Percentiles rank a stretch among this genome's conserved stretches.
Evolutionary conservation across 2,329 filamentous ascomycete genomes (phyloP).

Genomic region (Venturia nashicola): DNA sequence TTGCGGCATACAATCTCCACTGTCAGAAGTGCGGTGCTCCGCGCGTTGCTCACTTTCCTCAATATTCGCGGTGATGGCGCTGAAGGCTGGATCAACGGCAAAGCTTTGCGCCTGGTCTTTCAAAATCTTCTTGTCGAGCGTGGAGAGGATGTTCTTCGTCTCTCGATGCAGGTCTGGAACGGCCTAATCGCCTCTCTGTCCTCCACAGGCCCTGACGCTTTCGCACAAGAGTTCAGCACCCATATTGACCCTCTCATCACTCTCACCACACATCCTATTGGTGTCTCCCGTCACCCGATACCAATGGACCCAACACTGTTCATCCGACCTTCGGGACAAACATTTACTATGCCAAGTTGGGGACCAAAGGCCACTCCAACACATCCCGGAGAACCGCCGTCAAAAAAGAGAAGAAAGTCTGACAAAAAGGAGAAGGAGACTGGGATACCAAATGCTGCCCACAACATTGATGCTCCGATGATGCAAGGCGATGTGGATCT

Average conservation of each 20-base stretch:
- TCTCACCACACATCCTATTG: constrained; percentile 80
- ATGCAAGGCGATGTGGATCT: constrained; percentile 94
- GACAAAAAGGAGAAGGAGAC: constrained; percentile 59
- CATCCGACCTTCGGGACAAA: constrained; percentile 82
- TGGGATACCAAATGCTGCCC: constrained; percentile 39
- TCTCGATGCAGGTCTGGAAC: constrained; percentile 79
- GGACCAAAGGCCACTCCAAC: constrained; percentile 17
- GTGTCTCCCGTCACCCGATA: constrained; percentile 78
- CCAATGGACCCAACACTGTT: constrained; percentile 85
- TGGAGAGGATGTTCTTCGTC: constrained; percentile 67
- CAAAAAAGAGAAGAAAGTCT: constrained; percentile 71
- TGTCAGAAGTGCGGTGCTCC: constrained; percentile 83
- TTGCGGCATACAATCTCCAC: constrained; percentile 93
- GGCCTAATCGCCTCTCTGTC: constrained; percentile 61
- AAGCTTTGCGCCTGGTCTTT: constrained; percentile 76
- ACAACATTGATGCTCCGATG: constrained; percentile 97
- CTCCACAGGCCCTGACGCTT: constrained; percentile 44
- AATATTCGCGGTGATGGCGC: constrained; percentile 69
- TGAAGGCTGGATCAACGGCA: constrained; percentile 85
- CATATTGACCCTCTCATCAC: constrained; percentile 75
- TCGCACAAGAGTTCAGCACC: constrained; percentile 59
- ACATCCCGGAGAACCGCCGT: constrained; percentile 37
- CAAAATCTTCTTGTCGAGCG: constrained; percentile 93
- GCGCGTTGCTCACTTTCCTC: constrained; percentile 85
- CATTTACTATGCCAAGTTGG: constrained; percentile 47